Percentiles rank a stretch among this genome's conserved stretches.
These are phyloP conservation scores for Epichloe gansuensis DNA, from an alignment of 2,329 filamentous ascomycete genomes.

Conservation along the genomic window DNA sequence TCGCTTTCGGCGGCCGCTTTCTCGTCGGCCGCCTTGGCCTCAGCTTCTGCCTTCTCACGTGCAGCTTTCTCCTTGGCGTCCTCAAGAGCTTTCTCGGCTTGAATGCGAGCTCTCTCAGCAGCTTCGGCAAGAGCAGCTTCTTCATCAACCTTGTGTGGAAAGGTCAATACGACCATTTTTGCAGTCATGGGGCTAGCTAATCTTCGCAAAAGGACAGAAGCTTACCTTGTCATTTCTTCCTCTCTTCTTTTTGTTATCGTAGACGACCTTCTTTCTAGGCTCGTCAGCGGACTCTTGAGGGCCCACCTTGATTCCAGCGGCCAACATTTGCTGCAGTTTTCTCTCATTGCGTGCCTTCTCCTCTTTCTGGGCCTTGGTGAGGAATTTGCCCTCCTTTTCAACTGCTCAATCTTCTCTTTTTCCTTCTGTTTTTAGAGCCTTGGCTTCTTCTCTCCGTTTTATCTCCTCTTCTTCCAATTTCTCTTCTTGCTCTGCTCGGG, in stretches of 20 bases:
- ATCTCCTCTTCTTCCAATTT: conserved; percentile 52
- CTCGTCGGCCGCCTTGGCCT: conserved; percentile 40
- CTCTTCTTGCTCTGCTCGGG: conserved; percentile 53
- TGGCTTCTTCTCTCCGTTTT: conserved; percentile 59
- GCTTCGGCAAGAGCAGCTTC: conserved; percentile 69
- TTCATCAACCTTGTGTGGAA: conserved; percentile 49
- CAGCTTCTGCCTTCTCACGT: conserved; percentile 42
- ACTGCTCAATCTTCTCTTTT: conserved; percentile 74
- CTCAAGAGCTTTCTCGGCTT: conserved; percentile 55
- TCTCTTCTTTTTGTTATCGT: conserved; percentile 73
- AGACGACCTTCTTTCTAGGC: conserved; percentile 65
- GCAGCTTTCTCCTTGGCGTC: conserved; percentile 50
- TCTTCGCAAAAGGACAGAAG: background rate
- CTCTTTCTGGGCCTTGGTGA: conserved; percentile 77
- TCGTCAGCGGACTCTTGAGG: conserved; percentile 42
- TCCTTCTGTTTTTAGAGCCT: conserved; percentile 71
- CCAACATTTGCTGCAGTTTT: conserved; percentile 77
- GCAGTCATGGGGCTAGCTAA: background rate
- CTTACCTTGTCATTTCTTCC: conserved; percentile 45
- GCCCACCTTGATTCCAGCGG: conserved; percentile 61
- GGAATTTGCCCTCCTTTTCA: conserved; percentile 79
- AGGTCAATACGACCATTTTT: conserved; percentile 1
- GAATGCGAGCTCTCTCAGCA: conserved; percentile 54
- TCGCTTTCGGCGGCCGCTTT: conserved; percentile 47
- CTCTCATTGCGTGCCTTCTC: conserved; percentile 68